Evolutionary conservation across 1,284 basidiomycete genomes (phyloP), one percentile per base, ranked within the genome.

Genomic region (Leccinum subrobustum): DNA sequence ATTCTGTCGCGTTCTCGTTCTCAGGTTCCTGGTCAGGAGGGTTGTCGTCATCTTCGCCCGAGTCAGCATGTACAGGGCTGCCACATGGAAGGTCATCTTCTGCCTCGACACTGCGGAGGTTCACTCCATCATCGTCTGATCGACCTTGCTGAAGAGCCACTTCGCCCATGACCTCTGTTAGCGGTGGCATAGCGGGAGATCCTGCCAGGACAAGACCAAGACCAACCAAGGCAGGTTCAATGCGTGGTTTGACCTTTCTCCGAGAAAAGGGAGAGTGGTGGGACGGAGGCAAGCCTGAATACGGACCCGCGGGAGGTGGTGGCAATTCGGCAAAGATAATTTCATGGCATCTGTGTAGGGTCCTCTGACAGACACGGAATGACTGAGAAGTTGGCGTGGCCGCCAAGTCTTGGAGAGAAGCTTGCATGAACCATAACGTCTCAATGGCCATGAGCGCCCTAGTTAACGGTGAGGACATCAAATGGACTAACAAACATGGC

Each of bases 401-500:
- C 0, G 91, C 84, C n/a, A 97, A 80, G 75, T 98, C 96, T 64
- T 85, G 87, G n/a, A 98, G 80, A 31, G 92, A 87, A 23, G 95
- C 92, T 84, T 98, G 96, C 89, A 98, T 95, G 76, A 95, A 97
- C 95, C 95, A 98, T 56, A 98, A 79, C 0, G 96, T 97, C 95
- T 96, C 70, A 12, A 42, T 42, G 60, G 31, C 53, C 42, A 64
- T 66, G 58, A 68, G 72, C 59, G 60, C 44, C 62, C 56, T 61
- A 57, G 63, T 61, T 54, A 62, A 48, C 31, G 7, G 58, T 47
- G 44, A 62, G 64, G 50, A 59, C 53, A 55, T 53, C 54, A 62
- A 61, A 57, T 27, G 56, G 61, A 86, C 94, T 75, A 73, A 96
- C 95, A 68, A 95, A 85, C 84, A 97, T 92, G 61, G 95, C 93